Base-by-base conservation (phyloP, 495 filamentous ascomycete genomes). In the Parachaetomium inaequale region DNA sequence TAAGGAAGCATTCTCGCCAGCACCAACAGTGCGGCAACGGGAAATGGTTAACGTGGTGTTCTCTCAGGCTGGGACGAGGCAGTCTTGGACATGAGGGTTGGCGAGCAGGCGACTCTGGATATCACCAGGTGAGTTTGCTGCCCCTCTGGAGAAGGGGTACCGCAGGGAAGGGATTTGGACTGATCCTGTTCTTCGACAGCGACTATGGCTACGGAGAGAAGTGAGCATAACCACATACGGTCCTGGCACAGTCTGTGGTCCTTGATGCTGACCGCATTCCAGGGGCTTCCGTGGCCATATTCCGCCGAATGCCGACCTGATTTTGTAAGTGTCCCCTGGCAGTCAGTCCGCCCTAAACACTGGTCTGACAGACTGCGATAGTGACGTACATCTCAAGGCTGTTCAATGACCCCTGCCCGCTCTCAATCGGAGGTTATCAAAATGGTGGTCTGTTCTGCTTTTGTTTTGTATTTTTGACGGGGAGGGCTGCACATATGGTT, bases 41-140 rank as follows among this genome's bases (percentile, higher is more conserved):
- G n/a, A n/a, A n/a, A n/a, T n/a, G n/a, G n/a, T n/a, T n/a, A n/a
- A n/a, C n/a, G n/a, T n/a, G n/a, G n/a, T n/a, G n/a, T n/a, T n/a
- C n/a, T n/a, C n/a, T n/a, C n/a, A 92, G 91, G 91, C 49, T 96
- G 91, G 91, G 91, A 96, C 63, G 86, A 93, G 79, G 91, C 88
- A 61, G 90, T 96, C 31, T 75, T 83, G 25, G 77, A 84, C 62
- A 93, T 96, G 89, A 86, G 80, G 64, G 77, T 91, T 11, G 91
- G 91, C 64, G 90, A 95, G 80, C 88, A 87, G 74, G 85, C 89
- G 26, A 87, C 85, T 19, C 76, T 96, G 62, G 89, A 85, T 36
- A 94, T 94, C 65, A 81, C 84, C 29, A 82, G 83, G 91, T 93
- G 80, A 72, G 85, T 28, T 31, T 19, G 46, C 23, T 47, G 42